Evolutionary conservation across 2,329 filamentous ascomycete species (phyloP), one percentile per base, ranked within the genome.

Genomic region (Trichoderma sp.): DNA sequence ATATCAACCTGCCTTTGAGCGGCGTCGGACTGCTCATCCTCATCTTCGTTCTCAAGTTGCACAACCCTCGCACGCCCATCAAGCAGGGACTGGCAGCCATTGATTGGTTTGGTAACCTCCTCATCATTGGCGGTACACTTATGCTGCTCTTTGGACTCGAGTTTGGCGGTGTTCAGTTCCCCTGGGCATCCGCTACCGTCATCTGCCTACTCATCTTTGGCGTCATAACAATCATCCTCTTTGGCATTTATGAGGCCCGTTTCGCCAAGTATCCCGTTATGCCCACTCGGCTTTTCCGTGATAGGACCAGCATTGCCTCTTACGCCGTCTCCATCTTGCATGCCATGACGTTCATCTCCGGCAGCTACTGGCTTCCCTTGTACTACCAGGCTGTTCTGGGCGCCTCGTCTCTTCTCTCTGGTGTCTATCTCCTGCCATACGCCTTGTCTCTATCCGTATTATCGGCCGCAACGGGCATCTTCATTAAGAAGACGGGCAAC

Each of bases 101-200:
- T 56, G 87, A 89, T 77, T 89, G 86, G 86, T 71, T 82, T 0
- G 86, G 86, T 43, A 85, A 82, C 68, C 16, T 85, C 5, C 79
- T 85, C 34, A 87, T 96, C 76, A 86, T 94, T 28, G 91, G 91
- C 52, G 92, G 90, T 24, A 94, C 92, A 0, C 83, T 96, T 24
- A 95, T 97, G 92, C 84, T 97, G 72, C 87, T 97, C 4, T 88
- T 97, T 52, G 94, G 93, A 0, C 86, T 97, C 13, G 91, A 96
- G 76, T 93, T 95, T 71, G 94, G 94, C 66, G 94, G 93, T 59
- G 86, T 93, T 63, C 84, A 84, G 26, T 88, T 87, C 71, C 90
- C 94, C 1, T 97, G 93, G 93, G 80, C 81, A 64, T 94, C 91
- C 0, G 84, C 91, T 1, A 90, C 87, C 1, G 91, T 94, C 37